A percentile compares a stretch with the other conserved stretches of the same genome.
These are phyloP conservation scores for Cryptosporidium muris DNA, from an alignment of 169 alveolate species.

Conservation along the genomic window DNA sequence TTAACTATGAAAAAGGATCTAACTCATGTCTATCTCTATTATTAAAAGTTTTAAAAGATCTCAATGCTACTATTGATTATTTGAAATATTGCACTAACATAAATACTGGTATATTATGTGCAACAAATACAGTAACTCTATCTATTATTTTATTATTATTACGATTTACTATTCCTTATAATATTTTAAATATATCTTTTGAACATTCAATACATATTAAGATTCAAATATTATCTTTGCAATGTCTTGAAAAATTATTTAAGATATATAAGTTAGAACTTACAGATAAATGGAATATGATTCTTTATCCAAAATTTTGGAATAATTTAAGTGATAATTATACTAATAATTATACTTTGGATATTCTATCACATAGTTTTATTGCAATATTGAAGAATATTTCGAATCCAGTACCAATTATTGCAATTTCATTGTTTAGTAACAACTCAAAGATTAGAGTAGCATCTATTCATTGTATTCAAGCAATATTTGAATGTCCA, in stretches of 20 bases:
- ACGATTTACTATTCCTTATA: background rate
- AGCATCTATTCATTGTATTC: slow-evolving; percentile 33
- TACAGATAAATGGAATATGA: slow-evolving; percentile 51
- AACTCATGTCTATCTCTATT: background rate
- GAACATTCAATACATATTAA: slow-evolving; percentile 7
- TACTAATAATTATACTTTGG: background rate
- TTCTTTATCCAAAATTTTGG: slow-evolving; percentile 33
- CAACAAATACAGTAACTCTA: slow-evolving; percentile 28
- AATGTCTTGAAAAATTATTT: slow-evolving; percentile 26
- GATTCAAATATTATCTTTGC: slow-evolving; percentile 4
- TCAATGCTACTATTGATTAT: slow-evolving; percentile 17
- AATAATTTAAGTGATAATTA: background rate
- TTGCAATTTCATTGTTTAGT: slow-evolving; percentile 36
- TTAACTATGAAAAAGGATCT: background rate
- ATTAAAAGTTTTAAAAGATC: slow-evolving; percentile 14
- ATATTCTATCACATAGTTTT: background rate
- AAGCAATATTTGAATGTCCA: slow-evolving; percentile 56
- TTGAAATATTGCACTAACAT: slow-evolving; percentile 21
- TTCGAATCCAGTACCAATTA: slow-evolving; percentile 20
- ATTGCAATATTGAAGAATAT: background rate
- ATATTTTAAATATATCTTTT: background rate
- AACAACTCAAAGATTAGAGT: slow-evolving; percentile 9
- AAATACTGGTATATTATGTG: slow-evolving; percentile 10
- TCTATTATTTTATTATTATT: slow-evolving; percentile 47
- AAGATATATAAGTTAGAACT: slow-evolving; percentile 41